Conservation (phyloP, 495 filamentous ascomycete species). For the Xylaria telfairii region DNA sequence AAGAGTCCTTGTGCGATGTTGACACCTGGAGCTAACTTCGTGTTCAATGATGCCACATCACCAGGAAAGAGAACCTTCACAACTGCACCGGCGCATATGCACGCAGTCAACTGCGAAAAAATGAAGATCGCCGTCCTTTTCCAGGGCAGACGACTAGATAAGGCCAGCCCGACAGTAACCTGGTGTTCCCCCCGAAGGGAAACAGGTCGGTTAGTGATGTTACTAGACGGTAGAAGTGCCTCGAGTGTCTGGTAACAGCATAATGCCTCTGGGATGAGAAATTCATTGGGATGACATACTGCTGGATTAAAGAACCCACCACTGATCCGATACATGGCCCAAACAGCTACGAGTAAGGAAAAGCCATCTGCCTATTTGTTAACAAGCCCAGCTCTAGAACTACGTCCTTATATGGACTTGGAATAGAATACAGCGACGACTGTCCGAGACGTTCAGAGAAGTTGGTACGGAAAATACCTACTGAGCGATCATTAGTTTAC, state of each 20-base stretch:
- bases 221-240: neutral
- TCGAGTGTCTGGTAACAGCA: neutral
- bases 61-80: conserved; percentile 60
- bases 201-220: neutral
- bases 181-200: conserved; percentile 4
- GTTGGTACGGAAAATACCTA: conserved; percentile 38
- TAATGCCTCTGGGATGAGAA: neutral
- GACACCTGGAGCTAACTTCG: conserved; percentile 60
- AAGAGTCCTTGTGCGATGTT: conserved; percentile 68
- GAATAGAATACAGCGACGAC: neutral
- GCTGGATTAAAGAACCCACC: conserved; percentile 73
- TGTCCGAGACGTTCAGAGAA: neutral
- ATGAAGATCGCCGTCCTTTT: conserved; percentile 55
- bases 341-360: conserved; percentile 68
- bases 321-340: conserved; percentile 70
- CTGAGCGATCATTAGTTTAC: conserved; percentile 51
- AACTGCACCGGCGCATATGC: conserved; percentile 60
- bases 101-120: conserved; percentile 59
- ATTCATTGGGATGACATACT: conserved; percentile 43
- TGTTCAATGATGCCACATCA: conserved; percentile 54
- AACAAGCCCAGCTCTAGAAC: neutral
- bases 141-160: conserved; percentile 56
- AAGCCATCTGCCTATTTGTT: conserved; percentile 57
- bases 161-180: conserved; percentile 57
- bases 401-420: neutral